A percentile compares a stretch with the other conserved stretches of the same genome.
phyloP scores from a whole-genome alignment of 441 rosid species.

The Gossypium trilobum region DNA sequence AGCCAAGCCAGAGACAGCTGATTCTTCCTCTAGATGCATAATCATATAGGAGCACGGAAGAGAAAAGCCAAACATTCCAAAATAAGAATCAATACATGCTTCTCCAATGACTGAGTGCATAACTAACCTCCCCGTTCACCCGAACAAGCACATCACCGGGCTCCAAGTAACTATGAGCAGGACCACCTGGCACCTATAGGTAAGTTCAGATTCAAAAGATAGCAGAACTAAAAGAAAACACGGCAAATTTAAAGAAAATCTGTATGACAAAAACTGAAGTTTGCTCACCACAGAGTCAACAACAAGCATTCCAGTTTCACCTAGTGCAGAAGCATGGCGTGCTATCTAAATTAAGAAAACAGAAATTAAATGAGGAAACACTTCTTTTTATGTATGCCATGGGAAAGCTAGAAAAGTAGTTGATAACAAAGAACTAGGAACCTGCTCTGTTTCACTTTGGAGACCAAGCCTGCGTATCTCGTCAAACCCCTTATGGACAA shows the following conservation, averaged over 20 bases:
- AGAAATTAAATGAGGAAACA: conserved; percentile 17
- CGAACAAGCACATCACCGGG: conserved; percentile 92
- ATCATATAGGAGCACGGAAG: neutral
- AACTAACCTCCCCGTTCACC: conserved; percentile 76
- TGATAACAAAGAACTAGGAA: conserved; percentile 17
- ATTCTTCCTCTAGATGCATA: neutral
- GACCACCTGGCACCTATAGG: conserved; percentile 87
- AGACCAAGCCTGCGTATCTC: conserved; percentile 94
- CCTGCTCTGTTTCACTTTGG: conserved; percentile 82
- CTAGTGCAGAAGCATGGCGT: conserved; percentile 61
- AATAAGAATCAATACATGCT: neutral
- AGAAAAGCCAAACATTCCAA: neutral
- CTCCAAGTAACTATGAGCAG: conserved; percentile 68
- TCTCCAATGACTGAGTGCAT: neutral
- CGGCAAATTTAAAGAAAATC: neutral
- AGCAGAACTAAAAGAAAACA: neutral
- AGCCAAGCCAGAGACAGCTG: neutral
- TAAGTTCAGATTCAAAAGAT: conserved; percentile 13
- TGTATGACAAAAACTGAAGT: conserved; percentile 7
- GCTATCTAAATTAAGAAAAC: conserved; percentile 47
- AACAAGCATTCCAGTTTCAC: conserved; percentile 93
- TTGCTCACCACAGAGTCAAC: conserved; percentile 73
- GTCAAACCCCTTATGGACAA: conserved; percentile 88
- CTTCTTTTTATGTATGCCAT: conserved; percentile 2
- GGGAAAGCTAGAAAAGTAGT: conserved; percentile 8